Base-by-base conservation (phyloP, 768 basidiomycete species). In the Pholiota conissans region DNA sequence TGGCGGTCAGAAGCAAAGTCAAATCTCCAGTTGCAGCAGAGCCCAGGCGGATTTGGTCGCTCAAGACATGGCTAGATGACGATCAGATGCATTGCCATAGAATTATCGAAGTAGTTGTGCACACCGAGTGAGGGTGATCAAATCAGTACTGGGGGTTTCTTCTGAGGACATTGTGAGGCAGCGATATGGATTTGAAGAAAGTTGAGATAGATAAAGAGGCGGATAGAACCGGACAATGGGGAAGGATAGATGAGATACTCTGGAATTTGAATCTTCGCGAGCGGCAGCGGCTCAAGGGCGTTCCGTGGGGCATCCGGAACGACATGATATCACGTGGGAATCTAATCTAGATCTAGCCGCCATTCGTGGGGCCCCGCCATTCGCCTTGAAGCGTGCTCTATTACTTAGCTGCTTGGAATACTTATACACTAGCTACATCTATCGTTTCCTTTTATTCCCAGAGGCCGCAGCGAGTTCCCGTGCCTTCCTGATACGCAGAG, bases 61-160 rank as follows among this genome's bases (percentile, higher is more conserved):
- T 79, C 47, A 98, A 83, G 70, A 98, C 91, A 80, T 97, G 93
- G 56, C 93, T 93, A 64, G 24, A 60, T 51, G 48, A 42, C 49
- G 47, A 59, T 60, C 46, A 52, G 55, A 56, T 24, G 13, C 27
- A 30, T 35, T 61, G 42, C 13, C 22, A 50, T 32, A 49, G 55
- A 54, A 7, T 18, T 52, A 49, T 59, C 53, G 30, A 40, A 22
- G 39, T 29, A 48, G 49, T 55, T 27, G 11, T 55, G 30, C 47
- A 63, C 84, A 93, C 93, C 94, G 84, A 60, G 95, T 97, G 68
- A 97, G 84, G 49, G 95, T 97, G 75, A 96, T 91, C 65, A 97
- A 78, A 70, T 97, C 93, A 40, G 90, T 90, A 76, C 78, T 87
- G 60, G 91, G 91, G 56, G 80, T 70, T 65, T 92, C 87, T 67